These are phyloP conservation scores for Prinsepia uniflora DNA, from an alignment of 306 rosid genomes.

Conservation along the genomic window DNA sequence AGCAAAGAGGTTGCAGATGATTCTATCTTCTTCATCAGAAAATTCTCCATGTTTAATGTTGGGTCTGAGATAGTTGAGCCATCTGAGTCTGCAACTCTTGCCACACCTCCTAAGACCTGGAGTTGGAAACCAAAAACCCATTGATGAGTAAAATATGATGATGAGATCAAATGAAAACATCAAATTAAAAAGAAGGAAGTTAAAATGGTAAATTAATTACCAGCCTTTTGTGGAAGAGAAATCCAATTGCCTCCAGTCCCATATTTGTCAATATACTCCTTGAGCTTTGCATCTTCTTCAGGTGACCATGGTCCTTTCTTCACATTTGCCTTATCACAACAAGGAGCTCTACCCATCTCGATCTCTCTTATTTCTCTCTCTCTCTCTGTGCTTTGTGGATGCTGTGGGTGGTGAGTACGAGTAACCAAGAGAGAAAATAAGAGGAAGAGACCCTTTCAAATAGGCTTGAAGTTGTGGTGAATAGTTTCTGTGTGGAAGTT, in stretches of 20 bases:
- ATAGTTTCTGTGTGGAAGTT: constrained; percentile 7
- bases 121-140: constrained; percentile 13
- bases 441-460: constrained; percentile 11
- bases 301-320: constrained; percentile 99
- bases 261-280: constrained; percentile 54
- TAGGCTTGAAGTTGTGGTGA: neutral
- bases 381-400: neutral
- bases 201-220: constrained; percentile 23
- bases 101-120: constrained; percentile 91
- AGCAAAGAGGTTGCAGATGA: constrained; percentile 74
- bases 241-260: constrained; percentile 98
- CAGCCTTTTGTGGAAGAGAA: constrained; percentile 80
- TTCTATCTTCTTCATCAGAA: constrained; percentile 73
- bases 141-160: neutral
- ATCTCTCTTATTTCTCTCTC: neutral
- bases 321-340: constrained; percentile 90
- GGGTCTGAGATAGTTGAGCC: constrained; percentile 96
- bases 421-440: neutral
- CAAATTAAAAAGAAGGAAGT: neutral
- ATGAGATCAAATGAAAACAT: neutral
- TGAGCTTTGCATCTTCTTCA: constrained; percentile 83
- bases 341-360: constrained; percentile 87
- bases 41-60: constrained; percentile 87
- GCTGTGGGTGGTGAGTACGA: neutral
- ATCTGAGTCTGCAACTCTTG: constrained; percentile 88